These are phyloP conservation scores for Aspergillus sp. DNA, from an alignment of 2,329 filamentous ascomycete species.

Conservation along the genomic window DNA sequence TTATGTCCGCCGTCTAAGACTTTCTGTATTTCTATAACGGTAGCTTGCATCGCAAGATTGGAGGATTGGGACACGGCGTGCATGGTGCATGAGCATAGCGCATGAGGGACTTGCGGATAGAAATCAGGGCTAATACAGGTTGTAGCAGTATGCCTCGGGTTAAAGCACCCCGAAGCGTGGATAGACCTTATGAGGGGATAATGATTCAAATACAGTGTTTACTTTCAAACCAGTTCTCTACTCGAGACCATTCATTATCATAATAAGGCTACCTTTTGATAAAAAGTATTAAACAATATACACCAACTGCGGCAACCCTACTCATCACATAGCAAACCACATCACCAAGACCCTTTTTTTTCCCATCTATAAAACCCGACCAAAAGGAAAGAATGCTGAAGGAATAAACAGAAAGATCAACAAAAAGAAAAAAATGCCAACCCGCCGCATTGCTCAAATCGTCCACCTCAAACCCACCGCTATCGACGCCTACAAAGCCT, in stretches of 20 bases:
- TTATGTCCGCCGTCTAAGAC: too few relatives aligned
- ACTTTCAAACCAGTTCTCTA: too few relatives aligned
- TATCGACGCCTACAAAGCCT: slow-evolving; percentile 62
- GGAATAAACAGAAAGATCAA: not conserved
- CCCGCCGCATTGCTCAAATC: slow-evolving; percentile 57
- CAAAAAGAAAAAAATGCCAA: slow-evolving; percentile 12
- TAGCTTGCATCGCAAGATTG: too few relatives aligned
- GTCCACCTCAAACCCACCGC: slow-evolving; percentile 61
- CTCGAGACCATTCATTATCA: too few relatives aligned
- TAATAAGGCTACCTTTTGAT: too few relatives aligned
- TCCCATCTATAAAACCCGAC: not conserved
- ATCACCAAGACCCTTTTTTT: not conserved
- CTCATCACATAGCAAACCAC: not conserved
- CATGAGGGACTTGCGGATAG: too few relatives aligned
- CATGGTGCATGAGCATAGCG: too few relatives aligned
- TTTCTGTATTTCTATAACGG: too few relatives aligned
- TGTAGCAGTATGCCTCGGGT: not conserved
- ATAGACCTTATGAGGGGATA: not conserved
- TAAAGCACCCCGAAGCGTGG: not conserved
- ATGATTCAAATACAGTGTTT: too few relatives aligned
- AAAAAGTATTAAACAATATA: not conserved
- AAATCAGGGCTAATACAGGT: not conserved
- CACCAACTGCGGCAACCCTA: not conserved
- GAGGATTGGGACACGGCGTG: too few relatives aligned
- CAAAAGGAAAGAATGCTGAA: not conserved